Evolutionary conservation across 257 asterid species (phyloP), one percentile per base, ranked within the genome.

Genomic region (Penstemon barbatus): DNA sequence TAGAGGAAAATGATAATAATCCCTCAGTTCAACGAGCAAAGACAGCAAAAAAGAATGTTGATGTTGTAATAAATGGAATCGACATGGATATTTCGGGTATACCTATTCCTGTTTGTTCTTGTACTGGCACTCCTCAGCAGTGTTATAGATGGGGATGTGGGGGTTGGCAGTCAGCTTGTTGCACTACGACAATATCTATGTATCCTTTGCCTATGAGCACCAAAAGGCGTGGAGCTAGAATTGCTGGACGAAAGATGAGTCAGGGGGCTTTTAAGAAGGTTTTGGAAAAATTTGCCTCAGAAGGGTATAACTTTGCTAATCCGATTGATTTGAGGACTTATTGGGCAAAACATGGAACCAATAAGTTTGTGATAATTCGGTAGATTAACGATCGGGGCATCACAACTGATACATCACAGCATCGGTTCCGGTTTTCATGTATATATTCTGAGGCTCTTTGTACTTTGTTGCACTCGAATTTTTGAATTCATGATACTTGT

Each of bases 91-190:
- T 93, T 54, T 84, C 96, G 6, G 94, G 90, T 10, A 90, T 93
- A 63, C 99, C 99, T 0, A 90, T 91, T 8, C 99, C 99, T 0
- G 92, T 90, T 59, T 93, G 97, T 77, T 85, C 99, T 8, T 93
- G 97, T 48, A 93, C 99, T 0, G 99, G 97, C 9, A 59, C 88
- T 37, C 86, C 95, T n/a, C 99, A 90, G 83, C 99, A 92, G 72
- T 92, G 98, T 50, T 92, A 92, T 57, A 83, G 98, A 70, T 92
- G 98, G 98, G 98, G 98, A 0, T 90, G 92, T 64, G 98, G 98
- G 45, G 98, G 98, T 18, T 92, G 98, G 98, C 98, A 92, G 72
- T 90, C 97, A 0, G 98, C 98, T 4, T 92, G 98, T 62, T 92
- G 98, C 75, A 92, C 98, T 65, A 90, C 97, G 0, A 88, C 95